Conservation (phyloP, 306 rosid genomes). For the Pachyrhizus erosus region DNA sequence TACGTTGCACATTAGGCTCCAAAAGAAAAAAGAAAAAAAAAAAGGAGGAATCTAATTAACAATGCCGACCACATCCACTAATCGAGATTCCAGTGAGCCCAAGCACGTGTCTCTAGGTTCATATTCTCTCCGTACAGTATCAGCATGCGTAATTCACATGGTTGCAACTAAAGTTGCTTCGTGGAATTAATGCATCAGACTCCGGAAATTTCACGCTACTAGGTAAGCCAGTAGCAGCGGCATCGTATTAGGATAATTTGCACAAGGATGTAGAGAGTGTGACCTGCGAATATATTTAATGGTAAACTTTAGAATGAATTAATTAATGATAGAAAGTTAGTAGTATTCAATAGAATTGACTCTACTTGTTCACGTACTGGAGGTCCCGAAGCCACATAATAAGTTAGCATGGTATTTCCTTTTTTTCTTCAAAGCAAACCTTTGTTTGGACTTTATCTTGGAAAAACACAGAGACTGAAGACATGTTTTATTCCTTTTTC, state of each 20-base stretch:
- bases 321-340: too few relatives aligned
- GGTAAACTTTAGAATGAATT: too few relatives aligned
- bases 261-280: neutral
- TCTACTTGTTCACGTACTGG: too few relatives aligned
- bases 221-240: neutral
- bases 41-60: neutral
- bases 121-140: slow-evolving; percentile 11
- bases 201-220: neutral
- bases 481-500: neutral
- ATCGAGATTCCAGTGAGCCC: too few relatives aligned
- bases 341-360: too few relatives aligned
- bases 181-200: neutral
- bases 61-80: slow-evolving; percentile 7
- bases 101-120: neutral
- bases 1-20: neutral
- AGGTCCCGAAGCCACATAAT: too few relatives aligned
- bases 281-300: neutral
- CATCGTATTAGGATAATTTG: neutral
- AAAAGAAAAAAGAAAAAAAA: too few relatives aligned
- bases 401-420: neutral
- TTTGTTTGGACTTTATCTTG: neutral
- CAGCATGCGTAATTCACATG: too few relatives aligned
- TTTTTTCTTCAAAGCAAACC: neutral
- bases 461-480: neutral
- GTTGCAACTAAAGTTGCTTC: too few relatives aligned